Base-by-base conservation (phyloP, 257 asterid species). In the Fraxinus anomala region DNA sequence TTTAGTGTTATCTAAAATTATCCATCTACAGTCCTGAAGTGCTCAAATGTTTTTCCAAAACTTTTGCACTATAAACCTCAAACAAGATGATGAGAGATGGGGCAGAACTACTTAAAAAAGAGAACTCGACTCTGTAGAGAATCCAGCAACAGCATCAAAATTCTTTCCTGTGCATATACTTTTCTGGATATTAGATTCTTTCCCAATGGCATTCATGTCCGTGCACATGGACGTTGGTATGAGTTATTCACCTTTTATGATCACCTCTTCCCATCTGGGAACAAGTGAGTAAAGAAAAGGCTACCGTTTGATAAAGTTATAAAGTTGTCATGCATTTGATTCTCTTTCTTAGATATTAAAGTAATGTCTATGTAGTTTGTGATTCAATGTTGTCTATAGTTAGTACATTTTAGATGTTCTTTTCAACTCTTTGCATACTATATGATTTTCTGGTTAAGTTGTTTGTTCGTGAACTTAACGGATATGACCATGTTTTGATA, bases 391-490 rank as follows among this genome's bases (percentile, higher is more conserved):
- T 10, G 19, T 69, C 68, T 42, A 70, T 66, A 31, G 12, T 56
- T 59, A 28, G 30, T 69, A 30, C 26, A 33, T 70, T 68, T 34
- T 42, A 68, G 51, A 9, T 68, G 51, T 47, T 65, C 71, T 81
- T 76, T 81, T 33, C 33, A 3, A 24, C 33, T 51, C 28, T 51
- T 51, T 76, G 40, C 23, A 12, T 26, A 66, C 77, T 82, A 16
- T 73, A 44, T 39, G 28, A 49, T 74, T 26, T 31, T 44, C 36
- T 63, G 67, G 56, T 37, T 73, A 31, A 31, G 30, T 13, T 75
- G 65, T 75, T 74, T 42, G 75, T 76, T 79, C 24, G 28, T 74
- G 72, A 76, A 59, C 23, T 66, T 13, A 51, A 21, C 9, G 63
- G 17, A 17, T 19, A 51, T 19, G 23, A 51, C 23, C 16, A 49